Percentiles rank a stretch among this genome's conserved stretches.
Evolutionary conservation across 768 basidiomycete genomes (phyloP).

Genomic region (Collybiopsis luxurians): DNA sequence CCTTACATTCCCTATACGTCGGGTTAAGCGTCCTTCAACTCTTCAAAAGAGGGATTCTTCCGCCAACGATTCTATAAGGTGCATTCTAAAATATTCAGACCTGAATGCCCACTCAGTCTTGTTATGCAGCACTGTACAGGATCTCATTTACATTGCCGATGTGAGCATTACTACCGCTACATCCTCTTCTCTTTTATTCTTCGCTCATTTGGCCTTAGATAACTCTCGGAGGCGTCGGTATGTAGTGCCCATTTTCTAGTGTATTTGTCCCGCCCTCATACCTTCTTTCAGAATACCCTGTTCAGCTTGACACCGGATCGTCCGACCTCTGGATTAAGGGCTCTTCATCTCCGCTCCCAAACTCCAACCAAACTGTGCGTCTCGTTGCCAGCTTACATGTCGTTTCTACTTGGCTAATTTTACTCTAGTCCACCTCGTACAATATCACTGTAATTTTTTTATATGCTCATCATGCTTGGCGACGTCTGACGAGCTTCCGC

Average conservation of each 20-base stretch:
- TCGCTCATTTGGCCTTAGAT: constrained; percentile 41
- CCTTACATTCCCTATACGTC: constrained; percentile 44
- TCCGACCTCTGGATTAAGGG: constrained; percentile 76
- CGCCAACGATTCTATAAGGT: constrained; percentile 20
- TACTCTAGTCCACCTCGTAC: constrained; percentile 38
- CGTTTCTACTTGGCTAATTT: constrained; percentile 3
- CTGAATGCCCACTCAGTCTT: constrained; percentile 36
- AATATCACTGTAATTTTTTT: constrained; percentile 59
- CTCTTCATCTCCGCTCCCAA: constrained; percentile 43
- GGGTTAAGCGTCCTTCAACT: constrained; percentile 31
- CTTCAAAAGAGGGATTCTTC: constrained; percentile 32
- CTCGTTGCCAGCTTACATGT: constrained; percentile 2
- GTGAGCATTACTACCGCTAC: constrained; percentile 38
- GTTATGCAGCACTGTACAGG: constrained; percentile 58
- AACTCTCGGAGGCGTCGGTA: constrained; percentile 61
- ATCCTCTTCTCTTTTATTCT: constrained; percentile 4
- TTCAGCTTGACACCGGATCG: constrained; percentile 85
- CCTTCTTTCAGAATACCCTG: constrained; percentile 50
- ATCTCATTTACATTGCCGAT: constrained; percentile 77
- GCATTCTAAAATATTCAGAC: constrained; percentile 20
- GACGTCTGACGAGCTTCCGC: constrained; percentile 3
- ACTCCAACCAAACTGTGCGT: constrained; percentile 47
- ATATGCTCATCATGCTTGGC: constrained; percentile 5
- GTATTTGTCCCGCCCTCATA: constrained; percentile 3
- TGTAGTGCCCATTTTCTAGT: constrained; percentile 17